phyloP scores from a whole-genome alignment of 2,329 filamentous ascomycete species.

The Daldinia sp. region DNA sequence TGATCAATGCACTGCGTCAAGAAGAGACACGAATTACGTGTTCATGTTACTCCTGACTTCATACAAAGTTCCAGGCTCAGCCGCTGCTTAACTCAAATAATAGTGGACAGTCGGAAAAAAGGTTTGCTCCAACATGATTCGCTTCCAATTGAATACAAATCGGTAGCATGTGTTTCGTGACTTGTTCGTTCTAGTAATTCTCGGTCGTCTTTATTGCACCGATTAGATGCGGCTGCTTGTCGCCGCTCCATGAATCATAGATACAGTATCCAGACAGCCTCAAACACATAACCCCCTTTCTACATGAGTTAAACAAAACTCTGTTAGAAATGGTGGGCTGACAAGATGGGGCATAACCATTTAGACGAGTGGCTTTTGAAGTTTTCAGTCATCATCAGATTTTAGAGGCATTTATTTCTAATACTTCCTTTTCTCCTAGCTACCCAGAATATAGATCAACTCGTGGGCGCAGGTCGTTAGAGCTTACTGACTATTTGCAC shows the following conservation, averaged over 20 bases:
- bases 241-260: constrained; percentile 27
- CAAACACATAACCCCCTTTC: constrained; percentile 7
- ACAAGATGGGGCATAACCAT: not conserved
- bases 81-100: constrained; percentile 6
- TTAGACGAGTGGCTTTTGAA: not conserved
- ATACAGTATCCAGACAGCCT: constrained; percentile 10
- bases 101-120: constrained; percentile 9
- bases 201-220: constrained; percentile 41
- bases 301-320: constrained; percentile 6
- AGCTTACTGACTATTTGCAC: too few species aligned
- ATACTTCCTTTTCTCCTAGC: not conserved
- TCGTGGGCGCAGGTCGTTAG: not conserved
- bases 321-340: not conserved
- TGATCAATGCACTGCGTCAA: constrained; percentile 14
- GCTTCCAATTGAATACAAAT: not conserved
- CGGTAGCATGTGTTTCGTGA: not conserved
- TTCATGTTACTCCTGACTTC: constrained; percentile 31
- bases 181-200: constrained; percentile 23
- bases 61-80: constrained; percentile 18
- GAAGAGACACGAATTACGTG: constrained; percentile 23
- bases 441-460: not conserved
- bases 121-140: constrained; percentile 17
- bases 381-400: not conserved
- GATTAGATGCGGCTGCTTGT: constrained; percentile 20
- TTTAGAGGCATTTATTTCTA: not conserved